Evolutionary conservation across 345 rosid species (phyloP).

Genomic region (Barbarea vulgaris): DNA sequence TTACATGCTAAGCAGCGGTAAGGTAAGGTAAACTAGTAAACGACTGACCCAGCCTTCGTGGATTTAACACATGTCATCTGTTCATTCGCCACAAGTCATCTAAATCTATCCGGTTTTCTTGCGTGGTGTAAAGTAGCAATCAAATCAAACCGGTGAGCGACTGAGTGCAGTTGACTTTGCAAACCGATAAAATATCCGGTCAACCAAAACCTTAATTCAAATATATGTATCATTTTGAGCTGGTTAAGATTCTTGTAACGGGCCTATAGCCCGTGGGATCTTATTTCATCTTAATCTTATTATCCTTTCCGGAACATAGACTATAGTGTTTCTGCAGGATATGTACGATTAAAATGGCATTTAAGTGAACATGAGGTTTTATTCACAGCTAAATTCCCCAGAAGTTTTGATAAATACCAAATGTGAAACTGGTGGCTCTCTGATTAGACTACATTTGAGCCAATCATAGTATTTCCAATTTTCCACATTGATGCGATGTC

Average conservation of each 20-base stretch:
- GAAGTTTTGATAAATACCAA: too few species aligned
- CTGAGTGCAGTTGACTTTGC: conserved; percentile 9
- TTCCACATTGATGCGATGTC: neutral
- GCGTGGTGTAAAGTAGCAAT: neutral
- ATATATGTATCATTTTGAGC: neutral
- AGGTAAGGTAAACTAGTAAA: conserved; percentile 19
- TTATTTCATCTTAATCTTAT: too few species aligned
- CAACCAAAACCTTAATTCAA: neutral
- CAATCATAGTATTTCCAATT: neutral
- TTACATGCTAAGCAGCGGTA: conserved; percentile 23
- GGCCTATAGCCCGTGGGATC: neutral
- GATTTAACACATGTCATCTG: conserved; percentile 22
- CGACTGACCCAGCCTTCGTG: conserved; percentile 37
- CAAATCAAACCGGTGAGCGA: conserved; percentile 10
- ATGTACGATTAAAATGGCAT: neutral
- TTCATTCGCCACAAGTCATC: conserved; percentile 14
- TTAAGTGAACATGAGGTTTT: neutral
- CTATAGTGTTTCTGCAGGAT: neutral
- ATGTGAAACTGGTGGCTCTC: too few species aligned
- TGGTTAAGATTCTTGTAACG: neutral
- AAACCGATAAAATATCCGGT: neutral
- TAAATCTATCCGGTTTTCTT: conserved; percentile 6
- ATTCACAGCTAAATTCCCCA: too few species aligned
- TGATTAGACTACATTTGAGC: too few species aligned
- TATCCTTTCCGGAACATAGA: too few species aligned